Conservation (phyloP, 2,329 filamentous ascomycete genomes). For the Colletotrichum simmondsii region DNA sequence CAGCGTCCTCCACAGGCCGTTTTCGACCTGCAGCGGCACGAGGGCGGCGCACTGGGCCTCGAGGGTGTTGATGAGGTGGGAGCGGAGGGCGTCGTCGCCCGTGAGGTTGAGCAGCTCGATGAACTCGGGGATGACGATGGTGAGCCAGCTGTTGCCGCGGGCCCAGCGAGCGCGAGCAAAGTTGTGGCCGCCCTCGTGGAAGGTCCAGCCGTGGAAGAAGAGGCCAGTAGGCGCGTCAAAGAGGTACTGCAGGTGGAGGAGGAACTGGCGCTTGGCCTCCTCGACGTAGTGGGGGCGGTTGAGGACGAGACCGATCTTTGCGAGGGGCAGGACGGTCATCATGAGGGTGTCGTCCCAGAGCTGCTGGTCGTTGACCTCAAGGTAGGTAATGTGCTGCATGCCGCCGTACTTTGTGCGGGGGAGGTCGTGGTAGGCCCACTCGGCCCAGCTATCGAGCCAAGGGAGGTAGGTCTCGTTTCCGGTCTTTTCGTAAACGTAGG, state of each 20-base stretch:
- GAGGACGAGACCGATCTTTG: conserved; percentile 81
- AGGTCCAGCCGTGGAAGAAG: conserved; percentile 87
- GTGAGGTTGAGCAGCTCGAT: conserved; percentile 76
- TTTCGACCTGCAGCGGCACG: conserved; percentile 65
- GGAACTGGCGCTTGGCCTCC: conserved; percentile 82
- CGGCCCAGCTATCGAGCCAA: conserved; percentile 84
- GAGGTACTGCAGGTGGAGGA: conserved; percentile 82
- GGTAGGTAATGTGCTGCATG: conserved; percentile 82
- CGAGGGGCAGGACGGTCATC: conserved; percentile 86
- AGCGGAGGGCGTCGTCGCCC: conserved; percentile 70
- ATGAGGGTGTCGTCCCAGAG: conserved; percentile 89
- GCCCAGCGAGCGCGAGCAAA: conserved; percentile 69
- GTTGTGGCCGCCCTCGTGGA: conserved; percentile 73
- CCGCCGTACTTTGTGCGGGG: conserved; percentile 76
- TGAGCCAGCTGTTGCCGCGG: conserved; percentile 78
- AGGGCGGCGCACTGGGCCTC: conserved; percentile 77
- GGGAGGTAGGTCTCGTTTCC: conserved; percentile 75
- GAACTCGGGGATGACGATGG: conserved; percentile 86
- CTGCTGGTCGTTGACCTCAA: conserved; percentile 77
- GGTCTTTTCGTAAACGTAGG: conserved; percentile 82
- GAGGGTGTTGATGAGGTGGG: conserved; percentile 70
- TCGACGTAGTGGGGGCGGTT: conserved; percentile 77
- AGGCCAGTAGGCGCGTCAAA: conserved; percentile 78
- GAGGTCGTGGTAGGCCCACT: conserved; percentile 84
- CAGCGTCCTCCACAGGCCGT: conserved; percentile 80